Evolutionary conservation across 495 filamentous ascomycete species (phyloP), one percentile per base, ranked within the genome.

Genomic region (Aspergillus wentii): DNA sequence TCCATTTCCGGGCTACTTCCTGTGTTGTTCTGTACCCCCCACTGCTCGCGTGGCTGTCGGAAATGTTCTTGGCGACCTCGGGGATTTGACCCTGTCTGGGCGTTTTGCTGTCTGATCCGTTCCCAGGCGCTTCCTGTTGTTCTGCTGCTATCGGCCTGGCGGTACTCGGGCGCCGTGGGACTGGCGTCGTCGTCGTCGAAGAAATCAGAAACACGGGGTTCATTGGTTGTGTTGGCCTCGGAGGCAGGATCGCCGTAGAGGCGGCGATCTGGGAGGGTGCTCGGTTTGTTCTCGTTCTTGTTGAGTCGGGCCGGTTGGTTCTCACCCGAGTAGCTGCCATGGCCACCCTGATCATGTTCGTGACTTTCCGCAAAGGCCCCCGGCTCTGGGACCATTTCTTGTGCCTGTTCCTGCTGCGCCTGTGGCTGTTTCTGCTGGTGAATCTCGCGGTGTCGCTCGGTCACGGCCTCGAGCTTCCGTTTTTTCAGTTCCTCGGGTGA

Each of bases 61-160:
- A 3, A 29, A n/a, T 29, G 4, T 29, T n/a, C 26, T 11, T 25
- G 22, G 11, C 14, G 26, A 3, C 11, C 26, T n/a, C 14, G 36
- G 23, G 35, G 26, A 17, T 40, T 51, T 8, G 46, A 19, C 3
- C 30, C 29, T 17, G 19, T 35, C n/a, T 30, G 23, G 0, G 25
- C 17, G 34, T 48, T 62, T 27, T 66, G 55, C 19, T 45, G 57
- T 37, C 67, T 41, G 15, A 71, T 50, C n/a, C 60, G 61, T 2
- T 64, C 67, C 67, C 67, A 71, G n/a, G 54, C 57, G 49, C 60
- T 60, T 14, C 60, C 57, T 4, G 17, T 33, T n/a, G 15, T 26
- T 20, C 51, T 29, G n/a, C 36, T 35, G 17, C 44, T 50, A 18
- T 36, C 50, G 25, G 37, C 19, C 7, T 49, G 15, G 44, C 45